A percentile compares a stretch with the other conserved stretches of the same genome.
Evolutionary conservation across 148 eudicot species (phyloP).

Genomic region (Rhododendron griersonianum): DNA sequence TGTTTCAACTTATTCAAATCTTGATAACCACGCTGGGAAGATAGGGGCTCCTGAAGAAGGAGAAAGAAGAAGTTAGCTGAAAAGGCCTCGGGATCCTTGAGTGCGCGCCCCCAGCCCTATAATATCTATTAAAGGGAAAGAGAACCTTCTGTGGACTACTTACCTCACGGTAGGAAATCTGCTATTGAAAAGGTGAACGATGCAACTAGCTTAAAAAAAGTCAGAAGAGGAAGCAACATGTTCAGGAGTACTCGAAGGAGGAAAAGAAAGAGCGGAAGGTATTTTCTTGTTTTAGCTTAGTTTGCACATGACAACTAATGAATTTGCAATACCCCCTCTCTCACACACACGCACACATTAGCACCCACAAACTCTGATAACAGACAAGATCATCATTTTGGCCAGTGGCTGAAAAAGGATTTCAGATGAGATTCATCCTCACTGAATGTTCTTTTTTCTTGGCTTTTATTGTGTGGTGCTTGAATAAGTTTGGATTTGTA

Average conservation of each 20-base stretch:
- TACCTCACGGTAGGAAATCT: constrained; percentile 52
- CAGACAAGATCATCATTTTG: not conserved
- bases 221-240: constrained; percentile 49
- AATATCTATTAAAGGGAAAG: constrained; percentile 75
- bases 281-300: constrained; percentile 6
- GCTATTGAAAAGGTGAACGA: constrained; percentile 46
- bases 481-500: not conserved
- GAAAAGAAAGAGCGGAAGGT: constrained; percentile 99
- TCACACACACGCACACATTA: not conserved
- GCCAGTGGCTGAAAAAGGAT: not conserved
- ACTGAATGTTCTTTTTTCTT: not conserved
- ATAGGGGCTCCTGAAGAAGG: constrained; percentile 56
- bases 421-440: not conserved
- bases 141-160: constrained; percentile 63
- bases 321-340: not conserved
- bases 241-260: constrained; percentile 79
- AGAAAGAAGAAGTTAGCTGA: constrained; percentile 65
- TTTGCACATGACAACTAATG: not conserved
- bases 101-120: constrained; percentile 23
- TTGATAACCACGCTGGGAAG: constrained; percentile 91
- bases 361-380: not conserved
- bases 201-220: constrained; percentile 25
- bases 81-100: constrained; percentile 39
- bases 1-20: constrained; percentile 83
- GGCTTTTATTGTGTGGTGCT: not conserved